phyloP scores from a whole-genome alignment of 192 early-diverging fungal genomes.

The Coemansia sp. region DNA sequence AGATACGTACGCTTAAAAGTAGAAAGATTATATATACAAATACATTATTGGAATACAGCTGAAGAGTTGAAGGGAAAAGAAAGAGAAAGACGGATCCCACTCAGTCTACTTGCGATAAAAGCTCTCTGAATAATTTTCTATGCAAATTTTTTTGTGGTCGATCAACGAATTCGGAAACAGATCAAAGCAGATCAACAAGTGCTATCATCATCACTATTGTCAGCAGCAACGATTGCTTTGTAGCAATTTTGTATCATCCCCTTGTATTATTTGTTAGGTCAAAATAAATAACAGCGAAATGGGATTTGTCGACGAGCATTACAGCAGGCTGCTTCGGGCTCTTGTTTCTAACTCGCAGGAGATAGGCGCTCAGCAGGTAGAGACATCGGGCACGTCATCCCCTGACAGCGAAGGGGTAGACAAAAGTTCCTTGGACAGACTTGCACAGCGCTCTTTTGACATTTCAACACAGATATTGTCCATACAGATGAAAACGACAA shows the following conservation, averaged over 20 bases:
- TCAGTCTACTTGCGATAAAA: too few species aligned
- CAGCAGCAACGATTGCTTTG: too few species aligned
- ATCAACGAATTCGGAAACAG: not conserved
- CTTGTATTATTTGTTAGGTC: not conserved
- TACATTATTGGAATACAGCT: conserved; percentile 6
- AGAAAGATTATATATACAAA: conserved; percentile 4
- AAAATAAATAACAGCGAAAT: conserved; percentile 11
- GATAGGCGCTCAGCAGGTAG: not conserved
- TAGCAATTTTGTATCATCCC: too few species aligned
- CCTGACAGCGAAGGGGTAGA: not conserved
- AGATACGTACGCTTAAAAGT: conserved; percentile 15
- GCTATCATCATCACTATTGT: not conserved
- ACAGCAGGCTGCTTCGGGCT: conserved; percentile 25
- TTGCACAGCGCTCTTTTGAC: conserved; percentile 32
- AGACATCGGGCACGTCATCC: not conserved
- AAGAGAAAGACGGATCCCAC: not conserved
- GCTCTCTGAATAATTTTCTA: too few species aligned
- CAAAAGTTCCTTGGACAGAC: not conserved
- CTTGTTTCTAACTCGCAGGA: conserved; percentile 9
- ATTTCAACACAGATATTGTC: conserved; percentile 28
- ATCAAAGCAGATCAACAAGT: not conserved
- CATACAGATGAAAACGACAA: not conserved
- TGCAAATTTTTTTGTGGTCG: not conserved
- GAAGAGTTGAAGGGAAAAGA: not conserved
- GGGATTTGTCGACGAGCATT: conserved; percentile 52